phyloP scores from a whole-genome alignment of 2,329 filamentous ascomycete genomes.

The Phyllosticta citribraziliensis region DNA sequence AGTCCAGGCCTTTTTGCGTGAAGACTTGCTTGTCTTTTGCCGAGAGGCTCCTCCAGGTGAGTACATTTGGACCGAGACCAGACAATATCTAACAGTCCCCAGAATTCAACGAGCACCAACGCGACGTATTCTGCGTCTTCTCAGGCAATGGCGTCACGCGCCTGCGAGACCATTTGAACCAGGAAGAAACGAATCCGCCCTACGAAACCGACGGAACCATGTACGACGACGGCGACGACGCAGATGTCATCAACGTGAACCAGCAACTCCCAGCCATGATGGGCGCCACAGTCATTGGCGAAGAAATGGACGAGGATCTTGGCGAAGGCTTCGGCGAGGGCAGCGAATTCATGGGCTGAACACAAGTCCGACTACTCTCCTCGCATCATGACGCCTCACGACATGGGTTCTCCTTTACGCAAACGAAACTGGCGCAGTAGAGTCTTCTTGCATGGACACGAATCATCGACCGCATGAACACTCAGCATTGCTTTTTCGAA shows the following conservation, averaged over 20 bases:
- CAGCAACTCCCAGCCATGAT: slow-evolving; percentile 30
- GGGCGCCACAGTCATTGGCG: slow-evolving; percentile 28
- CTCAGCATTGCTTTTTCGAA: not conserved
- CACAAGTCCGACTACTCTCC: not conserved
- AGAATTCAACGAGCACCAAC: slow-evolving; percentile 94
- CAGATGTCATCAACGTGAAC: slow-evolving; percentile 25
- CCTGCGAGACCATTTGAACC: slow-evolving; percentile 70
- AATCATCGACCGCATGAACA: not conserved
- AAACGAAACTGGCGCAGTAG: not conserved
- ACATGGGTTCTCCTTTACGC: not conserved
- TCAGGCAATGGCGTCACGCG: slow-evolving; percentile 73
- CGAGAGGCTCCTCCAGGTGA: slow-evolving; percentile 68
- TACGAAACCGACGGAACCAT: slow-evolving; percentile 22
- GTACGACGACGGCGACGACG: slow-evolving; percentile 12
- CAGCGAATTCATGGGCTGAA: slow-evolving; percentile 33
- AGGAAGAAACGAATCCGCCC: slow-evolving; percentile 20
- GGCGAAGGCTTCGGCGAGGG: slow-evolving; percentile 36
- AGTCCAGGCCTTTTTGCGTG: slow-evolving; percentile 77
- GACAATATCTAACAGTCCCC: slow-evolving; percentile 17
- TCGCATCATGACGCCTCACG: not conserved
- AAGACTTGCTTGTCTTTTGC: slow-evolving; percentile 78
- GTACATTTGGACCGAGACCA: slow-evolving; percentile 12
- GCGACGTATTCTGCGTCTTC: slow-evolving; percentile 95
- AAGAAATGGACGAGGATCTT: slow-evolving; percentile 35
- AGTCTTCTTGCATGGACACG: not conserved